A percentile compares a stretch with the other conserved stretches of the same genome.
Conservation (phyloP, 2,329 filamentous ascomycete genomes). For the Cladosporium sp. region DNA sequence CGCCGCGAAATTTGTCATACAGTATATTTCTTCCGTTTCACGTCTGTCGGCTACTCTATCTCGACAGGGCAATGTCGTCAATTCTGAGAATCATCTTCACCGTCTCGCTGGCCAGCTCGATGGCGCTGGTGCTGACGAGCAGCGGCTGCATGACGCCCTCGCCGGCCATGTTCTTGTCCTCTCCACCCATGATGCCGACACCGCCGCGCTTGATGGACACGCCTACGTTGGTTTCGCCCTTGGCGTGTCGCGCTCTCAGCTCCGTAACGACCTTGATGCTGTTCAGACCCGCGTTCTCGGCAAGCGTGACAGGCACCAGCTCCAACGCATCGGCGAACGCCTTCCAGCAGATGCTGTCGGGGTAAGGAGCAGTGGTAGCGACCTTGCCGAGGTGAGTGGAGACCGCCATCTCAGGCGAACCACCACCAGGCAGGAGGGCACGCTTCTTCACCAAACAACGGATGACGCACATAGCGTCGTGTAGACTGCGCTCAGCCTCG, state of each 20-base stretch:
- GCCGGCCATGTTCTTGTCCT: slow-evolving; percentile 26
- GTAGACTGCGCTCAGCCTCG: slow-evolving; percentile 91
- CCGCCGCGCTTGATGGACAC: slow-evolving; percentile 97
- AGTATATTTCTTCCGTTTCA: slow-evolving; percentile 7
- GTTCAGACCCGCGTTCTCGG: slow-evolving; percentile 95
- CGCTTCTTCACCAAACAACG: slow-evolving; percentile 99
- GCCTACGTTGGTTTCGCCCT: slow-evolving; percentile 91
- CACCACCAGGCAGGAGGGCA: slow-evolving; percentile 94
- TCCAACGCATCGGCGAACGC: slow-evolving; percentile 97
- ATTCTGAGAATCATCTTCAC: slow-evolving; percentile 87
- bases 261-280: slow-evolving; percentile 98
- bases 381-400: slow-evolving; percentile 78
- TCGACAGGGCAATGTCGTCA: slow-evolving; percentile 55
- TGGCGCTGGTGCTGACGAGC: slow-evolving; percentile 92
- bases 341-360: slow-evolving; percentile 98
- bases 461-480: slow-evolving; percentile 96
- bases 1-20: slow-evolving; percentile 10
- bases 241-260: slow-evolving; percentile 84
- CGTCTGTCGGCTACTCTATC: slow-evolving; percentile 18
- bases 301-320: slow-evolving; percentile 91
- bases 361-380: slow-evolving; percentile 76
- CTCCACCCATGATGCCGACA: slow-evolving; percentile 88
- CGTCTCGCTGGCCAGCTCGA: slow-evolving; percentile 94
- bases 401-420: slow-evolving; percentile 94
- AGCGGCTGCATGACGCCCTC: slow-evolving; percentile 82